A percentile compares a stretch with the other conserved stretches of the same genome.
These are phyloP conservation scores for Rheum nobile DNA, from an alignment of 148 eudicot species.

Conservation along the genomic window DNA sequence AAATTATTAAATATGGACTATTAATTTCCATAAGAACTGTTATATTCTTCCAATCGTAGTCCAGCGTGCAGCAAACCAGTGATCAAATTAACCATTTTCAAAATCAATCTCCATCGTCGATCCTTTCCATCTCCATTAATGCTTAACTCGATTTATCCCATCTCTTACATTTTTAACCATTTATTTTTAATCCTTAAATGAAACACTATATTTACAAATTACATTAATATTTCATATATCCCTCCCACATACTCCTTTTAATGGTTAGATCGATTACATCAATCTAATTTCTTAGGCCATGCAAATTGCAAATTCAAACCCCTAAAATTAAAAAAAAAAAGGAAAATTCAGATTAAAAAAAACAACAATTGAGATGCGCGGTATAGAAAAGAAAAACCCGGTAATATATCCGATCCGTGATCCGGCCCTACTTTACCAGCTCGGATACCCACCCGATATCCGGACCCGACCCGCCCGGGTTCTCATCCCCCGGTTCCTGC, in stretches of 20 bases:
- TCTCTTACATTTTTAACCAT: neutral
- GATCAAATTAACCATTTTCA: no score
- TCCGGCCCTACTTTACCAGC: constrained; percentile 22
- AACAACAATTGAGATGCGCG: neutral
- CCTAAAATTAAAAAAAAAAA: neutral
- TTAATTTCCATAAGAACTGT: no score
- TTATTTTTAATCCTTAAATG: neutral
- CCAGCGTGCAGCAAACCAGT: no score
- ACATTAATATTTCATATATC: neutral
- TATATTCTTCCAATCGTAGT: no score
- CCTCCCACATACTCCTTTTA: neutral
- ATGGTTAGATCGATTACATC: neutral
- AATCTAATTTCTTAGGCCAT: neutral
- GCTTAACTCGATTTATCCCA: neutral
- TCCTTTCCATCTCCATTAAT: neutral
- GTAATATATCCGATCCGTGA: neutral
- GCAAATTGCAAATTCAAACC: neutral
- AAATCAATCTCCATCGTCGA: neutral
- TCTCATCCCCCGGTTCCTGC: constrained; percentile 1
- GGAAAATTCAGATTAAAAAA: neutral
- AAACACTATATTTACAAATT: neutral
- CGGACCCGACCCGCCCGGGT: constrained; percentile 29
- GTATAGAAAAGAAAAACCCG: neutral
- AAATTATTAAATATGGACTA: no score
- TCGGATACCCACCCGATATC: constrained; percentile 70